These are phyloP conservation scores for Picochlorum costavermella DNA, from an alignment of 139 green algal species.

Conservation along the genomic window DNA sequence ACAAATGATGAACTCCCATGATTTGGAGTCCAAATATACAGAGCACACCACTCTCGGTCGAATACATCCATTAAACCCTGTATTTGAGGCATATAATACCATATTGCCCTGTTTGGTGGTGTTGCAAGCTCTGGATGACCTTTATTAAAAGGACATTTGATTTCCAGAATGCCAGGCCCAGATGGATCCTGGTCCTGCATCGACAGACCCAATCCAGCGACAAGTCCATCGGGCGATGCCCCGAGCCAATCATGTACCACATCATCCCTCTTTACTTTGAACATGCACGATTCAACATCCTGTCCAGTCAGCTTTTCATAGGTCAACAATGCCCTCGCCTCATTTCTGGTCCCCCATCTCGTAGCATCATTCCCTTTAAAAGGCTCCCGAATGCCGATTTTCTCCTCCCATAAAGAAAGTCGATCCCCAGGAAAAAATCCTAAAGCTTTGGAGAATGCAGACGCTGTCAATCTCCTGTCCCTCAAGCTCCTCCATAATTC, in stretches of 20 bases:
- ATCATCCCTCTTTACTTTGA: constrained; percentile 38
- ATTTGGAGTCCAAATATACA: constrained; percentile 49
- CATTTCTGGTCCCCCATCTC: constrained; percentile 43
- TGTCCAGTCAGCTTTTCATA: constrained; percentile 35
- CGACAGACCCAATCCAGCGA: constrained; percentile 17
- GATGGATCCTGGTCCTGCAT: background rate
- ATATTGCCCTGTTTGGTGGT: constrained; percentile 31
- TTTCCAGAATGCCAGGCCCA: constrained; percentile 50
- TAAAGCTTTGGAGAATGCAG: constrained; percentile 43
- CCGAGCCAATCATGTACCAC: constrained; percentile 53
- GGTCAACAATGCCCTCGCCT: constrained; percentile 33
- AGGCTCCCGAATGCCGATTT: constrained; percentile 42
- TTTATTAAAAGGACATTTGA: constrained; percentile 67
- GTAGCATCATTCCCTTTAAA: constrained; percentile 70
- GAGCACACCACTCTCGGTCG: constrained; percentile 49
- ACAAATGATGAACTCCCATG: constrained; percentile 49
- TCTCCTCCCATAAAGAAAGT: constrained; percentile 61
- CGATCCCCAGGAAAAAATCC: constrained; percentile 41
- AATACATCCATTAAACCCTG: constrained; percentile 69
- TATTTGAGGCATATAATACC: constrained; percentile 68
- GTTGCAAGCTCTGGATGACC: constrained; percentile 31
- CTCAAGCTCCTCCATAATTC: constrained; percentile 39
- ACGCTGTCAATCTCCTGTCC: constrained; percentile 46
- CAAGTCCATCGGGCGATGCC: constrained; percentile 55
- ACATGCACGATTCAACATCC: constrained; percentile 24